These are phyloP conservation scores for Clavispora fructus DNA, from an alignment of 805 yeast species.

Conservation along the genomic window DNA sequence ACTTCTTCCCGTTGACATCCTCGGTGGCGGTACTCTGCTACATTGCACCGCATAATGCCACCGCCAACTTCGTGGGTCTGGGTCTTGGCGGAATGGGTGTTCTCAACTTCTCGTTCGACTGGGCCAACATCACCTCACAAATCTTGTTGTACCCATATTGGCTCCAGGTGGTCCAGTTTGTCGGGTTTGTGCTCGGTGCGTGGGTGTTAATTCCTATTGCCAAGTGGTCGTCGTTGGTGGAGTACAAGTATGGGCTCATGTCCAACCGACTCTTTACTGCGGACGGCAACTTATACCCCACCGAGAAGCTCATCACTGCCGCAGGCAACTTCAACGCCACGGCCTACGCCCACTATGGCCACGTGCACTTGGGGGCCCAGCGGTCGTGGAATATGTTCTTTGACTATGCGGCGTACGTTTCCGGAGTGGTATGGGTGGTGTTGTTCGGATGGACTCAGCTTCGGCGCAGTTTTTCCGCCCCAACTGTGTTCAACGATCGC, in stretches of 20 bases:
- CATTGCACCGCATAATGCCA: conserved; percentile 39
- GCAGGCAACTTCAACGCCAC: conserved; percentile 39
- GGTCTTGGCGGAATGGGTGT: conserved; percentile 51
- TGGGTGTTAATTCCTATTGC: conserved; percentile 46
- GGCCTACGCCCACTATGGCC: conserved; percentile 42
- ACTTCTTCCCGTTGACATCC: conserved; percentile 42
- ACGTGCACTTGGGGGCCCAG: conserved; percentile 44
- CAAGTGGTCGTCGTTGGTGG: conserved; percentile 36
- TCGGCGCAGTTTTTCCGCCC: conserved; percentile 3
- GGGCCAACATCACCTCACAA: conserved; percentile 48
- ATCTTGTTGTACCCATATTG: conserved; percentile 50
- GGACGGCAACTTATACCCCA: conserved; percentile 40
- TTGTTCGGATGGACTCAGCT: conserved; percentile 27
- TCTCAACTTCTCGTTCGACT: conserved; percentile 44
- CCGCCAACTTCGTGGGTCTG: conserved; percentile 43
- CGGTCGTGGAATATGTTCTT: conserved; percentile 48
- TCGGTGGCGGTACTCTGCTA: conserved; percentile 47
- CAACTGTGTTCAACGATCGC: conserved; percentile 31
- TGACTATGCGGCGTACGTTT: conserved; percentile 48
- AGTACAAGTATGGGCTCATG: conserved; percentile 40
- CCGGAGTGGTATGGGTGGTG: conserved; percentile 44
- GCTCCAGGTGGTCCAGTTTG: conserved; percentile 46
- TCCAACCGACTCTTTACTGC: conserved; percentile 36
- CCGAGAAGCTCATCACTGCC: conserved; percentile 33
- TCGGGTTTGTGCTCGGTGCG: conserved; percentile 42